Base-by-base conservation (phyloP, 2,329 filamentous ascomycete species). In the Basipetospora sp. region DNA sequence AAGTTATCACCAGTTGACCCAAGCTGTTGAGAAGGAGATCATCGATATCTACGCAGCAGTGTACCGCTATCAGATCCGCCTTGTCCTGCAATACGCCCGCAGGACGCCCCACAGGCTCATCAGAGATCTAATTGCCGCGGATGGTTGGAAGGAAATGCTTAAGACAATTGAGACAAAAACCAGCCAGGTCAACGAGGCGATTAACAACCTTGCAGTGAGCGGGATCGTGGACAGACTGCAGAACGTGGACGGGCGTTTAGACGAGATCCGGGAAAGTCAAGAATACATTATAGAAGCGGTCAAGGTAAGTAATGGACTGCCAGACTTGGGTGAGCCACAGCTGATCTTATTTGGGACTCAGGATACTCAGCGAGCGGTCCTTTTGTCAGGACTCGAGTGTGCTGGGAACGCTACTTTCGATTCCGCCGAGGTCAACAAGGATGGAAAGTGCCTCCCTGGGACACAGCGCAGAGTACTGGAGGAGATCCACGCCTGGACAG, bases 381-480 rank as follows among this genome's bases (percentile, higher is more conserved):
- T 27, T 27, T 13, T 27, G 13, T 27, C 13, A 13, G 25, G 25
- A 27, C 25, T 27, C 25, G 13, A 27, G 25, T 27, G 30, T 2
- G 47, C 44, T 11, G 8, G 41, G 4, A 42, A 40, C 4, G 50
- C 52, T 1, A 37, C 44, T 11, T 56, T 53, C 36, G 45, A 57
- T 41, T 52, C 51, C 4, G 39, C 48, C 11, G 41, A 32, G 14
- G 45, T 54, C 17, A 46, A 51, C 38, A 46, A 53, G 32, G 43
- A 54, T 22, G 43, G 47, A 5, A 42, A 33, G 36, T 58, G 50
- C 25, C 45, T 45, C 26, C 43, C 42, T 18, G 40, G 42, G 8
- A 58, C 54, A 5, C 45, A 49, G 41, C 33, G 42, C 2, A 44
- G 52, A 0, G 41, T 57, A 8, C 45, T 54, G 0, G 16, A 15